Conservation (phyloP, 257 asterid species). For the Jacaranda mimosifolia region DNA sequence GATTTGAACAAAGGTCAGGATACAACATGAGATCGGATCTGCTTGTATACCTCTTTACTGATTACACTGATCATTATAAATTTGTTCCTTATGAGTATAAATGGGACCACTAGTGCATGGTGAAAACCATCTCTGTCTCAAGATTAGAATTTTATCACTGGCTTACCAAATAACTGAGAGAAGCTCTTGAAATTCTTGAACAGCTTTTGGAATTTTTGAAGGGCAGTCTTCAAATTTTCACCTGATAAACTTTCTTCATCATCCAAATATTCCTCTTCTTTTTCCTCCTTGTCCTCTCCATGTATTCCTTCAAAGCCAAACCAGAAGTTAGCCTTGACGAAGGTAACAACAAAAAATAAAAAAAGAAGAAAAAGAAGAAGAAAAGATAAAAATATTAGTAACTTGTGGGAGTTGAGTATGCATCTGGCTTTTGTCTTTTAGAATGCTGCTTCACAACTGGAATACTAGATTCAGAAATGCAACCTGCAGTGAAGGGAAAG, state of each 20-base stretch:
- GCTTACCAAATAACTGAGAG: conserved; percentile 68
- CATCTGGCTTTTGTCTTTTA: conserved; percentile 49
- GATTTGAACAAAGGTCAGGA: neutral
- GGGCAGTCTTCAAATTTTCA: conserved; percentile 55
- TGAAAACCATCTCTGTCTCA: neutral
- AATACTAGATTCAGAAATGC: conserved; percentile 80
- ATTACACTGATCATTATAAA: neutral
- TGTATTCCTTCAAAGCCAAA: conserved; percentile 43
- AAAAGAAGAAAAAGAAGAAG: neutral
- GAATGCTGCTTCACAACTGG: conserved; percentile 56
- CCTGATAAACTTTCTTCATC: conserved; percentile 47
- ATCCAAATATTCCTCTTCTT: conserved; percentile 47
- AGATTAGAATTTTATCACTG: neutral
- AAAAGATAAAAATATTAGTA: neutral
- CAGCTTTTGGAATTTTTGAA: conserved; percentile 64
- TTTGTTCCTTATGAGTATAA: neutral
- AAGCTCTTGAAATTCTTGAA: conserved; percentile 66
- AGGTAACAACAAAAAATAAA: neutral
- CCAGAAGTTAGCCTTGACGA: conserved; percentile 28
- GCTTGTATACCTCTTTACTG: neutral
- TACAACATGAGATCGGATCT: neutral
- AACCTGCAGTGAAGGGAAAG: conserved; percentile 74
- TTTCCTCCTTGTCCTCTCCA: conserved; percentile 38
- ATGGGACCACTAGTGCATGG: neutral
- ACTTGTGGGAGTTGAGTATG: conserved; percentile 51